phyloP scores from a whole-genome alignment of 257 asterid genomes.

The Solanum bulbocastanum region DNA sequence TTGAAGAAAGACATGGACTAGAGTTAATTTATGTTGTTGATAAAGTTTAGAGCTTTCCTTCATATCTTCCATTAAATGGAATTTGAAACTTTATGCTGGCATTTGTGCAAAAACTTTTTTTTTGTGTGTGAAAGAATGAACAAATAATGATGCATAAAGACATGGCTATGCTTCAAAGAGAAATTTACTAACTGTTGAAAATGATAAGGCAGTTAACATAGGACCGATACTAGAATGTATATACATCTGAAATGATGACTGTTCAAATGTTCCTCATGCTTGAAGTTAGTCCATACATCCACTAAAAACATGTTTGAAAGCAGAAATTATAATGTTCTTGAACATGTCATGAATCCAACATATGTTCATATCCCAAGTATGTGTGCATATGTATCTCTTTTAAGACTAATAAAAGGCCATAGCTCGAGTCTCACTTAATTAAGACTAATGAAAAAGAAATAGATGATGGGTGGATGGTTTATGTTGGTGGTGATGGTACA shows the following conservation, averaged over 20 bases:
- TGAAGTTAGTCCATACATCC: background rate
- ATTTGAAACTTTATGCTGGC: background rate
- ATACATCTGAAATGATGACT: background rate
- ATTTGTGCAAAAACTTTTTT: background rate
- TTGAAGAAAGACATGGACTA: background rate
- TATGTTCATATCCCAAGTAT: background rate
- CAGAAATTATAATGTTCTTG: background rate
- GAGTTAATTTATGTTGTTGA: background rate
- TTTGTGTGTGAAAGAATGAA: background rate
- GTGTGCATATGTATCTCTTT: background rate
- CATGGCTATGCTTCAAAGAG: background rate
- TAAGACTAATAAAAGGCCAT: background rate
- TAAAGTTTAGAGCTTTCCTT: background rate
- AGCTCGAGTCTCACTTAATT: background rate
- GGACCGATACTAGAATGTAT: background rate
- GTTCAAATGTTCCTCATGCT: background rate
- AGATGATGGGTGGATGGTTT: background rate
- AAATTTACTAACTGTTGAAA: background rate
- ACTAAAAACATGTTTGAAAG: background rate
- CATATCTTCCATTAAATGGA: background rate
- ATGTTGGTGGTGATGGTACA: background rate
- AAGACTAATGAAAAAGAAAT: background rate
- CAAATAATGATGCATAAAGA: background rate
- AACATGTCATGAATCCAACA: background rate
- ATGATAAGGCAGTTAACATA: background rate